These are phyloP conservation scores for Xylaria hypoxylon DNA, from an alignment of 2,329 filamentous ascomycete species.

Conservation along the genomic window DNA sequence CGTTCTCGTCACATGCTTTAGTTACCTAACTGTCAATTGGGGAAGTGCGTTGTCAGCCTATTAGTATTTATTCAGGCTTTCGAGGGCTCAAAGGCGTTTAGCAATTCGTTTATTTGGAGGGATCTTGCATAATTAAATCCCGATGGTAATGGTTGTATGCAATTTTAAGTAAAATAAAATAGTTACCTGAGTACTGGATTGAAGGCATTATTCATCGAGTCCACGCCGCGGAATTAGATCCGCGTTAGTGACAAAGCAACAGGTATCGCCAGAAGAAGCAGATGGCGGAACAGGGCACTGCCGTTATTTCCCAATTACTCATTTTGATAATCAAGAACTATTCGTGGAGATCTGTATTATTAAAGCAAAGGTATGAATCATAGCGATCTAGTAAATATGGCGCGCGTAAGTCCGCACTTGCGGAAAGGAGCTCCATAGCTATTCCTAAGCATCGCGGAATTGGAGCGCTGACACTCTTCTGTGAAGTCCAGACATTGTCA, in stretches of 20 bases:
- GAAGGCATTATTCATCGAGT: conserved; percentile 19
- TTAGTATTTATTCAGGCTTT: too few species aligned
- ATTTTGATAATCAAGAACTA: not conserved
- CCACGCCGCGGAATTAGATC: conserved; percentile 9
- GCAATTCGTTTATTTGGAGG: too few species aligned
- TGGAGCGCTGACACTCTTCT: not conserved
- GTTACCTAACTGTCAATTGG: too few species aligned
- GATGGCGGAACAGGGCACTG: not conserved
- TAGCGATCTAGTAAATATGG: not conserved
- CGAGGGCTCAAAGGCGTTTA: too few species aligned
- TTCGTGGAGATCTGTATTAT: not conserved
- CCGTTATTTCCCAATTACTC: not conserved
- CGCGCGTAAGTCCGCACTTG: not conserved
- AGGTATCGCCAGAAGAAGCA: not conserved
- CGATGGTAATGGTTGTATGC: too few species aligned
- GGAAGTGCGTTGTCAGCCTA: too few species aligned
- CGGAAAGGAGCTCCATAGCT: not conserved
- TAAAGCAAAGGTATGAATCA: not conserved
- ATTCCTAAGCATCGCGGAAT: conserved; percentile 18
- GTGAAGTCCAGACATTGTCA: not conserved
- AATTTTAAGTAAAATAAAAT: not conserved
- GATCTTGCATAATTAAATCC: too few species aligned
- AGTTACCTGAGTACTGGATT: not conserved
- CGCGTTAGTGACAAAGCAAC: conserved; percentile 20
- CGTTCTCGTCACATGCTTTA: too few species aligned